phyloP scores from a whole-genome alignment of 2,329 filamentous ascomycete species.

The Xylariaceae sp. region DNA sequence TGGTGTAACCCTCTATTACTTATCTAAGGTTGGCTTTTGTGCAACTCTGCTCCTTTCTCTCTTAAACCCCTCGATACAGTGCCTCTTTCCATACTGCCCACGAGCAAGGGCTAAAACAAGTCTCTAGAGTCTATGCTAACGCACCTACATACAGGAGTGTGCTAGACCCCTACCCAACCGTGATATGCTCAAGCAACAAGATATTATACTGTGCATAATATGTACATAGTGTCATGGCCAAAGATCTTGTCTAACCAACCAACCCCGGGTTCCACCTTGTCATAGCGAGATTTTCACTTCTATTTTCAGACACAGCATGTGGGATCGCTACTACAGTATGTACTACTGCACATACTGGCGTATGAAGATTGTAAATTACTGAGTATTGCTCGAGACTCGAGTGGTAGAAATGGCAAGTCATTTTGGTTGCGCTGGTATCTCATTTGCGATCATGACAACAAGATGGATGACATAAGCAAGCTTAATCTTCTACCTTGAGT shows the following conservation, averaged over 20 bases:
- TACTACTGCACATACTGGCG: background rate
- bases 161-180: slow-evolving; percentile 8
- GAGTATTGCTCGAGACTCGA: too few species aligned
- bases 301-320: background rate
- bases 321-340: background rate
- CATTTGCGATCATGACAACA: too few species aligned
- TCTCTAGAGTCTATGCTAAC: background rate
- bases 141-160: slow-evolving; percentile 1
- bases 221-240: background rate
- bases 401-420: too few species aligned
- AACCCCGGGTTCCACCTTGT: background rate
- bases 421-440: too few species aligned
- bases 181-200: background rate
- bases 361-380: too few species aligned
- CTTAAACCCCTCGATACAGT: background rate
- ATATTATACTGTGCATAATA: background rate
- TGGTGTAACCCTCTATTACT: slow-evolving; percentile 8
- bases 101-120: background rate
- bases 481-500: too few species aligned
- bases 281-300: background rate
- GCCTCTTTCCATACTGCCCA: background rate
- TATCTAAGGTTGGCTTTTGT: slow-evolving; percentile 6
- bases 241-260: background rate
- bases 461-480: too few species aligned
- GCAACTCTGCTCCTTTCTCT: background rate